These are phyloP conservation scores for Monilinia aucupariae DNA, from an alignment of 2,329 filamentous ascomycete species.

Conservation along the genomic window DNA sequence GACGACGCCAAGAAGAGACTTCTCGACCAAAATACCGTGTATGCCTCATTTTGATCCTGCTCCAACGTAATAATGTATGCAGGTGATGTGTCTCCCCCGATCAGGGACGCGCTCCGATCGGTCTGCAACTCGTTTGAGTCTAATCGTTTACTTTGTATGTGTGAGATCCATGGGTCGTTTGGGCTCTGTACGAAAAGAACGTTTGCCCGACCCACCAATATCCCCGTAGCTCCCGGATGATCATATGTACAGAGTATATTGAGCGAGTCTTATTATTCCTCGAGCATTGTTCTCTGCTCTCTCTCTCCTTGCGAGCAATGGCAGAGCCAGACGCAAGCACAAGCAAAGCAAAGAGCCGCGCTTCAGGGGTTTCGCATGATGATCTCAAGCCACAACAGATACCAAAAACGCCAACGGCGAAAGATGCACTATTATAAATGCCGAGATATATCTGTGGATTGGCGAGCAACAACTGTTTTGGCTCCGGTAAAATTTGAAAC, in stretches of 20 bases:
- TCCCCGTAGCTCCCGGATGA: constrained; percentile 8
- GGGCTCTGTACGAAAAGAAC: neutral
- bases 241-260: neutral
- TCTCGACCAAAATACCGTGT: neutral
- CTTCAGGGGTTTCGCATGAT: neutral
- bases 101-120: constrained; percentile 14
- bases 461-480: neutral
- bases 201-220: neutral
- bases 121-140: constrained; percentile 5
- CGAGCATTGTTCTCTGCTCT: too few relatives aligned
- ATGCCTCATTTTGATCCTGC: neutral
- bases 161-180: neutral
- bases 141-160: neutral
- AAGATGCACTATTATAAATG: neutral
- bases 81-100: neutral
- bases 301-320: too few relatives aligned
- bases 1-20: neutral
- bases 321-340: constrained; percentile 9
- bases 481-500: neutral
- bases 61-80: neutral
- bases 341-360: constrained; percentile 2
- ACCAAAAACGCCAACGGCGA: constrained; percentile 21
- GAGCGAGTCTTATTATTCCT: neutral
- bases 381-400: constrained; percentile 11
- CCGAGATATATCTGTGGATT: neutral